These are phyloP conservation scores for Paracoccidioides brasiliensis DNA, from an alignment of 2,329 filamentous ascomycete genomes.

Conservation along the genomic window DNA sequence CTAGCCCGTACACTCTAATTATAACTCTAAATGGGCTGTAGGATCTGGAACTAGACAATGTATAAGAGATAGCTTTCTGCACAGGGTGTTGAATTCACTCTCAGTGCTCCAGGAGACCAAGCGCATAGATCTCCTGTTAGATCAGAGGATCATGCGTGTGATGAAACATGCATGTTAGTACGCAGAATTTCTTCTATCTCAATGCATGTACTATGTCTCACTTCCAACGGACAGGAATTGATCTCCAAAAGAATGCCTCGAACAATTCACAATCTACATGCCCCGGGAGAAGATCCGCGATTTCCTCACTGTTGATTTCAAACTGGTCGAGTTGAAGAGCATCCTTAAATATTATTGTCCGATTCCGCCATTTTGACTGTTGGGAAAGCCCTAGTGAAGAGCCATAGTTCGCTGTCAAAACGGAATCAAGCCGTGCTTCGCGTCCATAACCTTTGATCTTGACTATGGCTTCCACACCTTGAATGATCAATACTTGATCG, in stretches of 20 bases:
- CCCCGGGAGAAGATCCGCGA: constrained; percentile 7
- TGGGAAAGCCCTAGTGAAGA: not conserved
- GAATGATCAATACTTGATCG: constrained; percentile 6
- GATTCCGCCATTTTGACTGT: constrained; percentile 2
- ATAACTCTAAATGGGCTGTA: no score
- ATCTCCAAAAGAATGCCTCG: not conserved
- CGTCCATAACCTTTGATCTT: constrained; percentile 6
- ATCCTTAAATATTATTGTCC: constrained; percentile 10
- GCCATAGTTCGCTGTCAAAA: not conserved
- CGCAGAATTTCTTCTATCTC: no score
- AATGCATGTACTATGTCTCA: no score
- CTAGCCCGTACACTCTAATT: no score
- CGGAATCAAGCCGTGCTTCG: constrained; percentile 2
- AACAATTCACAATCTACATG: constrained; percentile 7
- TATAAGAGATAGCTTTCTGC: no score
- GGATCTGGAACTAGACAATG: no score
- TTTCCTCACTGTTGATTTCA: not conserved
- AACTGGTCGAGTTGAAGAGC: constrained; percentile 5
- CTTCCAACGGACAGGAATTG: no score
- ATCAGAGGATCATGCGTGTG: no score
- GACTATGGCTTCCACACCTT: constrained; percentile 7
- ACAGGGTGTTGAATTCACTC: no score
- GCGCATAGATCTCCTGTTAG: no score
- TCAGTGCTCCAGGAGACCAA: no score
- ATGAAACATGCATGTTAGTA: no score